phyloP scores from a whole-genome alignment of 192 early-diverging fungal species.

The Backusella tarrabulga region DNA sequence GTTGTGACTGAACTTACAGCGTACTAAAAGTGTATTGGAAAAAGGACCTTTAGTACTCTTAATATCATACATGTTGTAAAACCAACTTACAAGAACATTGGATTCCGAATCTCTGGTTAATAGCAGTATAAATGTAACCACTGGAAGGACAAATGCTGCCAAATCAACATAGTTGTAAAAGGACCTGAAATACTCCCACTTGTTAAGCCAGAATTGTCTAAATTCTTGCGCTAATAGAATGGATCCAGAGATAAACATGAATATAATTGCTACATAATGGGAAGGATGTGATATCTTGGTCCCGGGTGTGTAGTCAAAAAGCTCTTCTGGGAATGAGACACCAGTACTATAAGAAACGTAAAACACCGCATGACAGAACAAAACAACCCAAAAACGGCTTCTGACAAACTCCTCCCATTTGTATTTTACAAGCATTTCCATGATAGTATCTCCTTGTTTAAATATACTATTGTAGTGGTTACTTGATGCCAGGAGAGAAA shows the following conservation, averaged over 20 bases:
- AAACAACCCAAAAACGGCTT: neutral
- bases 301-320: neutral
- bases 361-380: neutral
- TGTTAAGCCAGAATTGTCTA: neutral
- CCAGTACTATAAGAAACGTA: neutral
- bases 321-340: constrained; percentile 4
- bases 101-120: neutral
- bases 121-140: neutral
- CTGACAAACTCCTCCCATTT: constrained; percentile 13
- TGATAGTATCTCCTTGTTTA: constrained; percentile 8
- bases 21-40: neutral
- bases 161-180: constrained; percentile 1
- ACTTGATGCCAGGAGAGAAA: neutral
- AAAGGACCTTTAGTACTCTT: neutral
- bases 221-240: neutral
- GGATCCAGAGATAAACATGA: neutral
- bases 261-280: neutral
- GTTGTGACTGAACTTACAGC: neutral
- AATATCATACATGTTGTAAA: neutral
- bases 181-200: neutral
- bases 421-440: constrained; percentile 4
- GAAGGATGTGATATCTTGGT: neutral
- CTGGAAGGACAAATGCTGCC: neutral
- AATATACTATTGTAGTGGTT: neutral
- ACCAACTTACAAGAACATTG: neutral